A percentile compares a stretch with the other conserved stretches of the same genome.
phyloP scores from a whole-genome alignment of 2,329 filamentous ascomycete genomes.

The Scytalidium sp. region DNA sequence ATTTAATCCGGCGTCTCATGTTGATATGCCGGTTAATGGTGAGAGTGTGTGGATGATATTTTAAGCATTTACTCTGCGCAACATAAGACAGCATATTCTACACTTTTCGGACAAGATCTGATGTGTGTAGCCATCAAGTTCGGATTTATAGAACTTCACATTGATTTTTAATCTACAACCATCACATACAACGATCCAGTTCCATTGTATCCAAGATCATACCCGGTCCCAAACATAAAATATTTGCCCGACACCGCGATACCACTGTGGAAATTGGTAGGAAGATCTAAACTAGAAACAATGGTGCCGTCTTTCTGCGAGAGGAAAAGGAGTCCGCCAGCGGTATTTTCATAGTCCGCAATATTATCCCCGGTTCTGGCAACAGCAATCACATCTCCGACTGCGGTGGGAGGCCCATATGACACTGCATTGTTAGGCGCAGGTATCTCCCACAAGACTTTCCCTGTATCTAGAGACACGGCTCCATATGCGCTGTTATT shows the following conservation, averaged over 20 bases:
- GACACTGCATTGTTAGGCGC: slow-evolving; percentile 2
- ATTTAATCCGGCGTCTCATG: no score
- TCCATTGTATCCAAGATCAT: slow-evolving; percentile 1
- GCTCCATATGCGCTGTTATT: slow-evolving; percentile 10
- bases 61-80: no score
- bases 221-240: slow-evolving; percentile 10
- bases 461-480: slow-evolving; percentile 6
- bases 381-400: slow-evolving; percentile 10
- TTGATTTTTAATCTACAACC: no score
- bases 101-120: no score
- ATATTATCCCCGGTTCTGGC: slow-evolving; percentile 5
- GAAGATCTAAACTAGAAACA: not conserved
- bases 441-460: slow-evolving; percentile 6
- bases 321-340: slow-evolving; percentile 5
- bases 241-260: slow-evolving; percentile 5
- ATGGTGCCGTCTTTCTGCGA: slow-evolving; percentile 3
- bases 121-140: no score
- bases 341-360: not conserved
- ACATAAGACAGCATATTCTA: no score
- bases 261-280: slow-evolving; percentile 5
- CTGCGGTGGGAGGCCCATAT: slow-evolving; percentile 5
- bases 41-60: no score
- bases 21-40: no score
- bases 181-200: not conserved
- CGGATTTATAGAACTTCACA: no score